Evolutionary conservation across 2,329 filamentous ascomycete genomes (phyloP).

Genomic region (Neurospora sp.): DNA sequence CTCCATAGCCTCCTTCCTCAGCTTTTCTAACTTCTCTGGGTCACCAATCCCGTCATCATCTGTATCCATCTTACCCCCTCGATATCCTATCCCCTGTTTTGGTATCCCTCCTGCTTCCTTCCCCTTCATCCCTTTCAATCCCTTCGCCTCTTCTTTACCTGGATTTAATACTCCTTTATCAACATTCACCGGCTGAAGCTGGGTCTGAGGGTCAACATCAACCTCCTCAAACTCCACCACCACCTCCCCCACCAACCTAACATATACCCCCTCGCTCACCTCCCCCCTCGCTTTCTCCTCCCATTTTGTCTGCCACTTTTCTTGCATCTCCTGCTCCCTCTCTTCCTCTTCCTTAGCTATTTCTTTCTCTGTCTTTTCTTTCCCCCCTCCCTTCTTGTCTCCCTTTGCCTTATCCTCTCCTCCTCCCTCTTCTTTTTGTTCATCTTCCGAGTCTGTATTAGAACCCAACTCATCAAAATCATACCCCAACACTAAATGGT

Average conservation of each 20-base stretch:
- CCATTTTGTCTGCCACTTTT: neutral
- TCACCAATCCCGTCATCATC: slow-evolving; percentile 3
- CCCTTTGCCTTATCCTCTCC: neutral
- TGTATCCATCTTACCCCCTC: neutral
- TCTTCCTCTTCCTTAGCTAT: neutral
- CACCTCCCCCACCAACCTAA: neutral
- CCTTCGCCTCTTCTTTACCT: too few relatives aligned
- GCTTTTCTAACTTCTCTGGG: neutral
- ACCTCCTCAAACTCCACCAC: neutral
- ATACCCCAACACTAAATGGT: slow-evolving; percentile 30
- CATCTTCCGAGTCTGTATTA: neutral
- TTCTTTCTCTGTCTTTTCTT: neutral
- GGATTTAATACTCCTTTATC: too few relatives aligned
- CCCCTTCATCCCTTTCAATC: too few relatives aligned
- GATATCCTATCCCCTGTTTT: too few relatives aligned
- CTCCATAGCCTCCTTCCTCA: neutral
- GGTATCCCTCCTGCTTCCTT: too few relatives aligned
- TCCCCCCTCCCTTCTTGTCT: neutral
- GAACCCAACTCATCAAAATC: slow-evolving; percentile 2
- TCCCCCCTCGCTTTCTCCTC: neutral
- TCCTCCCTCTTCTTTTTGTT: neutral
- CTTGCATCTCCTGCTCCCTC: slow-evolving; percentile 1
- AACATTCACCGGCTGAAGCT: too few relatives aligned
- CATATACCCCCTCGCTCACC: neutral
- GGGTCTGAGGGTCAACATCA: neutral